Evolutionary conservation across 2,329 filamentous ascomycete genomes (phyloP).

Genomic region (Huntiella moniliformis): DNA sequence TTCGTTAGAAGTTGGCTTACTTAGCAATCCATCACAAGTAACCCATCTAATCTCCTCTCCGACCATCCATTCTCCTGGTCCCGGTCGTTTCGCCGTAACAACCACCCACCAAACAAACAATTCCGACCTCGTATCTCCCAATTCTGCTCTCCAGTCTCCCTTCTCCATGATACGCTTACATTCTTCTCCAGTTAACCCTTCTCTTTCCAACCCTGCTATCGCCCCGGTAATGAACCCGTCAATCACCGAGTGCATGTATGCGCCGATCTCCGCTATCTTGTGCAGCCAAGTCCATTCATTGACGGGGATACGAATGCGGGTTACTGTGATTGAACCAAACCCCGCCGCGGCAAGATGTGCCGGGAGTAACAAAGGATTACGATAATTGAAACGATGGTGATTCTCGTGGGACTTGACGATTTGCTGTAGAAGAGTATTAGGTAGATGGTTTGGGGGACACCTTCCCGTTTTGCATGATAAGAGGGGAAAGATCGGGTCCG

Average conservation of each 20-base stretch:
- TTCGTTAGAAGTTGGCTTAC: no score
- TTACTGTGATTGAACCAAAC: slow-evolving; percentile 19
- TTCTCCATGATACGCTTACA: no score
- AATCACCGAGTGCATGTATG: slow-evolving; percentile 20
- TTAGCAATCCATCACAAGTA: no score
- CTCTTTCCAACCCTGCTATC: slow-evolving; percentile 16
- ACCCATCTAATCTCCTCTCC: no score
- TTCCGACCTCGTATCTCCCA: slow-evolving; percentile 19
- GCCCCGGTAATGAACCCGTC: slow-evolving; percentile 21
- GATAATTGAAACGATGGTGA: neutral
- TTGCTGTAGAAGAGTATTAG: no score
- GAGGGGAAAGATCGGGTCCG: no score
- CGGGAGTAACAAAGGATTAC: slow-evolving; percentile 14
- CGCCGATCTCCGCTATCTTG: slow-evolving; percentile 20
- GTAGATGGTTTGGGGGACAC: no score
- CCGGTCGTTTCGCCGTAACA: slow-evolving; percentile 23
- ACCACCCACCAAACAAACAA: slow-evolving; percentile 20
- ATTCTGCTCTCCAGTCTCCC: slow-evolving; percentile 17
- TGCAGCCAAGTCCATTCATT: slow-evolving; percentile 22
- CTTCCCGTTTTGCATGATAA: no score
- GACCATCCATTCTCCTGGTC: neutral
- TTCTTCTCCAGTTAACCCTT: no score
- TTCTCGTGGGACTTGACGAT: no score
- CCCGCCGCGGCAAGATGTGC: slow-evolving; percentile 17
- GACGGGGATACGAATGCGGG: slow-evolving; percentile 18